phyloP scores from a whole-genome alignment of 768 basidiomycete species.

The Suillus subluteus region DNA sequence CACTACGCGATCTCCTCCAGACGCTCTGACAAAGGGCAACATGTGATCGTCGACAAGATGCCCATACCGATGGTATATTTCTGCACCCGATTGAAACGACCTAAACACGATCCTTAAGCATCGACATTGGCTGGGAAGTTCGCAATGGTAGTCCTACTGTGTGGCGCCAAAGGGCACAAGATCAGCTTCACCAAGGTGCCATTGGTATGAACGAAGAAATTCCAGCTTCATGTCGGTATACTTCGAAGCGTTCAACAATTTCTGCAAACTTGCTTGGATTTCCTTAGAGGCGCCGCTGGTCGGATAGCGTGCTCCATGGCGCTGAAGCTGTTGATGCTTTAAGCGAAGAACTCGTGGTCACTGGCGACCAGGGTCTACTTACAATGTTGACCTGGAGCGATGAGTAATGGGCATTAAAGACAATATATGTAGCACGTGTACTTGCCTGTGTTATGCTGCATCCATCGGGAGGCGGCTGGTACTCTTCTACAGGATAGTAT shows the following conservation, averaged over 20 bases:
- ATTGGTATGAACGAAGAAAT: constrained; percentile 65
- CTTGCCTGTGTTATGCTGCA: constrained; percentile 5
- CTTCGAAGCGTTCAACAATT: constrained; percentile 50
- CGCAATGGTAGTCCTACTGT: constrained; percentile 47
- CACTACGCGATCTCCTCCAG: constrained; percentile 60
- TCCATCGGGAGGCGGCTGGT: background rate
- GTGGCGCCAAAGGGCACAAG: constrained; percentile 69
- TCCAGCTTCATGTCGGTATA: constrained; percentile 50
- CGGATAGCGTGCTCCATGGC: constrained; percentile 82
- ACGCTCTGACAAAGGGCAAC: constrained; percentile 58
- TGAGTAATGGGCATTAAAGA: background rate
- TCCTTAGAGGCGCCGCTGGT: constrained; percentile 48
- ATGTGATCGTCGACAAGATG: constrained; percentile 45
- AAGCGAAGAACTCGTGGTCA: background rate
- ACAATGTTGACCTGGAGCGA: constrained; percentile 34
- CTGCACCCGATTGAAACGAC: constrained; percentile 54
- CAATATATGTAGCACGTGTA: background rate
- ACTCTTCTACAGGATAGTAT: constrained; percentile 1
- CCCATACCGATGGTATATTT: constrained; percentile 57
- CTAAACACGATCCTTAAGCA: constrained; percentile 27
- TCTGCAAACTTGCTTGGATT: constrained; percentile 54
- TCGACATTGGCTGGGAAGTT: background rate
- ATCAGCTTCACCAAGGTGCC: constrained; percentile 57
- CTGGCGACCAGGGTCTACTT: constrained; percentile 2
- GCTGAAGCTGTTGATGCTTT: constrained; percentile 57